Percentiles rank a stretch among this genome's conserved stretches.
Evolutionary conservation across 164 flowering plant species (phyloP).

Genomic region (Chimonanthus salicifolius): DNA sequence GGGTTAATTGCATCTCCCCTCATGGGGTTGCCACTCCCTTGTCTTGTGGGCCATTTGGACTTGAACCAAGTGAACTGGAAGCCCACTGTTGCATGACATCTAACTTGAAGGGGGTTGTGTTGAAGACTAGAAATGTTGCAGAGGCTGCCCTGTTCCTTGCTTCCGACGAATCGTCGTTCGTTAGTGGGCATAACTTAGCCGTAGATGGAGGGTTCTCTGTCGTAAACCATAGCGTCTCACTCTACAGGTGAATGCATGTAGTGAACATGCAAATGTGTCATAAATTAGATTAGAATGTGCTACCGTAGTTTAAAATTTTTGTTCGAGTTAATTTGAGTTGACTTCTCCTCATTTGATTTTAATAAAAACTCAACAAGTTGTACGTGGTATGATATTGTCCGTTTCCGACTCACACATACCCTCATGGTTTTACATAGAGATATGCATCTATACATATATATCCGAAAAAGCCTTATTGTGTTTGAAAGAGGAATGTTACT

Average conservation of each 20-base stretch:
- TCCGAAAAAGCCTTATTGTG: too few relatives aligned
- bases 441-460: too few relatives aligned
- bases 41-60: background rate
- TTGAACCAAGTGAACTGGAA: constrained; percentile 4
- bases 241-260: background rate
- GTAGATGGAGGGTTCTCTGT: constrained; percentile 63
- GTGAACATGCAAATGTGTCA: too few relatives aligned
- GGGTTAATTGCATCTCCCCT: constrained; percentile 20
- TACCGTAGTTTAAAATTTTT: too few relatives aligned
- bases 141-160: constrained; percentile 77
- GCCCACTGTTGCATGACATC: background rate
- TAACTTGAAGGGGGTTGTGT: constrained; percentile 46
- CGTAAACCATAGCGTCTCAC: background rate
- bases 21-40: constrained; percentile 19
- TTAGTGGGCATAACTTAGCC: constrained; percentile 61
- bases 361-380: too few relatives aligned
- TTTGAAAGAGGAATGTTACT: too few relatives aligned
- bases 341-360: too few relatives aligned
- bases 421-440: too few relatives aligned
- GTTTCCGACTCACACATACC: too few relatives aligned
- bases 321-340: too few relatives aligned
- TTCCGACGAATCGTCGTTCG: constrained; percentile 60
- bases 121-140: constrained; percentile 52
- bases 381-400: too few relatives aligned
- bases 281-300: too few relatives aligned